Conservation (phyloP, 768 basidiomycete genomes). For the Psilocybe subaeruginosa region DNA sequence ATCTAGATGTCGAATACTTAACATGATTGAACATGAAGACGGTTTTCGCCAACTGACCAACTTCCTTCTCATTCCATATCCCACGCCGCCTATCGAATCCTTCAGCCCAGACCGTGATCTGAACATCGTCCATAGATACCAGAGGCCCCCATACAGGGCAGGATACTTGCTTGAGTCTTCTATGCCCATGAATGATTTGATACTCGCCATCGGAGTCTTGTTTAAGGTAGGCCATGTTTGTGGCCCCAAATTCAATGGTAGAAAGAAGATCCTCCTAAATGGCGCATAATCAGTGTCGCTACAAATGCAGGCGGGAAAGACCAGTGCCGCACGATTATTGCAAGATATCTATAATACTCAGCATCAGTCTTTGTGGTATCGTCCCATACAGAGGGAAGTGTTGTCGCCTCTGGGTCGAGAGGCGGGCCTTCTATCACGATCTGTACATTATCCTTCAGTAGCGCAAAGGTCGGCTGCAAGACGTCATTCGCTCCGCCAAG, state of each 20-base stretch:
- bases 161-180: slow-evolving; percentile 24
- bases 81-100: slow-evolving; percentile 31
- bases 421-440: slow-evolving; percentile 8
- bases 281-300: not conserved
- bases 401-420: not conserved
- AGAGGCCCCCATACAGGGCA: slow-evolving; percentile 38
- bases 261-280: slow-evolving; percentile 12
- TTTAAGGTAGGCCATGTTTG: slow-evolving; percentile 17
- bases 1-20: slow-evolving; percentile 22
- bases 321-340: not conserved
- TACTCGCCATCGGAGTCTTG: slow-evolving; percentile 28
- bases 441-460: slow-evolving; percentile 6
- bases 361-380: not conserved
- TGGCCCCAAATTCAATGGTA: slow-evolving; percentile 11
- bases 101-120: slow-evolving; percentile 33
- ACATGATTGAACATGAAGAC: no score
- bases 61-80: slow-evolving; percentile 40
- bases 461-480: not conserved
- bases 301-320: not conserved
- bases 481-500: not conserved
- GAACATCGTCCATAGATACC: slow-evolving; percentile 39
- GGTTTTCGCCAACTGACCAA: slow-evolving; percentile 27
- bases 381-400: not conserved
- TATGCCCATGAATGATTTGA: slow-evolving; percentile 31
- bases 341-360: not conserved